Evolutionary conservation across 208 protist species (phyloP).

Genomic region (Herpetomonas samuelpessoai): DNA sequence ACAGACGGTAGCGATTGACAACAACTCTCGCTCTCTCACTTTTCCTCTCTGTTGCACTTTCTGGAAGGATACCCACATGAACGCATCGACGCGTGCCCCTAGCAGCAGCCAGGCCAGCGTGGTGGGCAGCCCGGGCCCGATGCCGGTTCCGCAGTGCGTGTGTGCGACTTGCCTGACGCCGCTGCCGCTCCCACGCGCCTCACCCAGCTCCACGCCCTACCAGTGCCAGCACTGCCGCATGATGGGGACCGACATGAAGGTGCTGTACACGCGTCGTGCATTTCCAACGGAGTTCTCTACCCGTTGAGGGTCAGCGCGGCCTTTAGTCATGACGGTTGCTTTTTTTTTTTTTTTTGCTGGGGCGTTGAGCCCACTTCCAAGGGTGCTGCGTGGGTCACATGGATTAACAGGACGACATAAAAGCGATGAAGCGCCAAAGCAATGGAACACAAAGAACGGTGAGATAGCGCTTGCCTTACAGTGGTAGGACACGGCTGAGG

Average conservation of each 20-base stretch:
- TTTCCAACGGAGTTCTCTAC: slow-evolving; percentile 80
- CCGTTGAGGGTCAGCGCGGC: background rate
- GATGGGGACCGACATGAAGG: slow-evolving; percentile 71
- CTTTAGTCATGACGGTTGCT: background rate
- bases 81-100: background rate
- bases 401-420: too few relatives aligned
- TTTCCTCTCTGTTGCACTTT: background rate
- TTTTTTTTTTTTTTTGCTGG: slow-evolving; percentile 4
- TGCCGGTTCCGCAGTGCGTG: slow-evolving; percentile 40
- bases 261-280: slow-evolving; percentile 70
- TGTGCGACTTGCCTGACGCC: slow-evolving; percentile 75
- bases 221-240: slow-evolving; percentile 82
- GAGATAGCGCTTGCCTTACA: too few relatives aligned
- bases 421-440: too few relatives aligned
- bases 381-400: too few relatives aligned
- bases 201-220: slow-evolving; percentile 46
- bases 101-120: slow-evolving; percentile 1
- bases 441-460: too few relatives aligned
- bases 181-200: slow-evolving; percentile 51
- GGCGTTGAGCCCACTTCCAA: too few relatives aligned
- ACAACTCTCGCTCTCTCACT: background rate
- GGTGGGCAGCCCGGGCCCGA: background rate
- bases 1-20: too few relatives aligned
- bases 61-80: too few relatives aligned
- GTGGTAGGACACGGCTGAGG: too few relatives aligned